Base-by-base conservation (phyloP, 345 rosid species). In the Hibiscus trionum region DNA sequence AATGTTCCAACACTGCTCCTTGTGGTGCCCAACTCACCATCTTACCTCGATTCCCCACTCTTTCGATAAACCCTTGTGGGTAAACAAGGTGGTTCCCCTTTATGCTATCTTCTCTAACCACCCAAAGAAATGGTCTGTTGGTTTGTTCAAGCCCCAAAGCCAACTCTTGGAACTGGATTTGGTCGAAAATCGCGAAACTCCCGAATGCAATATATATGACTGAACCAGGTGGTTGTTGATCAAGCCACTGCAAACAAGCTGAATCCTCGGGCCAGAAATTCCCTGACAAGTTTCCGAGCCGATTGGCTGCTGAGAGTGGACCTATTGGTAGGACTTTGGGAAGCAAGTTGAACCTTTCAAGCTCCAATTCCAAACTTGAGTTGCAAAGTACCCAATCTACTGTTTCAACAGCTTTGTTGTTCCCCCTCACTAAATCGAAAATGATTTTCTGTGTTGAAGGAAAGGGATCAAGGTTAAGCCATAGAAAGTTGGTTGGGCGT, bases 341-440 rank as follows among this genome's bases (percentile, higher is more conserved):
- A 65, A 0, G 44, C 65, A 55, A 15, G 15, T 39, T 11, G 8
- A 73, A 66, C 12, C 57, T 72, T n/a, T 17, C 46, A n/a, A 19
- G 9, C 66, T 73, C 72, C 44, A 73, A 21, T 8, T 66, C 58
- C 14, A 39, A 19, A 26, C 72, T n/a, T 42, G 76, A 53, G 71
- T 73, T 55, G 66, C 76, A 80, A 37, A 85, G 72, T 9, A 85
- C 35, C 85, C 86, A 85, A 16, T 87, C 80, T 37, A 69, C 17
- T 53, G 61, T 69, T 15, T 80, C 56, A 10, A 66, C 6, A 15
- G 70, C 64, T 47, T 77, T 46, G 4, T 8, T 76, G 74, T 65
- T 74, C 4, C 61, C 67, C 12, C 56, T 3, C 14, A 68, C 10
- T 4, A 67, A 24, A 7, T 70, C 24, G n/a, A 88, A 89, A 1